These are phyloP conservation scores for Coemansia sp. DNA, from an alignment of 192 early-diverging fungal species.

Conservation along the genomic window DNA sequence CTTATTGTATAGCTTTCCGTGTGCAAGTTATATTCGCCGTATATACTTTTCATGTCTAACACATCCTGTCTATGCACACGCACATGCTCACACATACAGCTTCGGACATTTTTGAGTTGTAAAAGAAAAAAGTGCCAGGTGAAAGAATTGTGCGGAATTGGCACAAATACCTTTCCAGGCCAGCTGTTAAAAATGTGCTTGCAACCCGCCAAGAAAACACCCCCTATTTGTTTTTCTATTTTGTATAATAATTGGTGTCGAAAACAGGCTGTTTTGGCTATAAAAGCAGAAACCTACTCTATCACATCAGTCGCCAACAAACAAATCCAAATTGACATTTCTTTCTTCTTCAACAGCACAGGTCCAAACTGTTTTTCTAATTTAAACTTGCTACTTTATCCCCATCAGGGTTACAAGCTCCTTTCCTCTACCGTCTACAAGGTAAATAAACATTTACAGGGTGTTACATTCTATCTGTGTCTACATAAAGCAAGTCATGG, in stretches of 20 bases:
- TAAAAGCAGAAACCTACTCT: not conserved
- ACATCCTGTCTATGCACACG: not conserved
- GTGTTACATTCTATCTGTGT: not conserved
- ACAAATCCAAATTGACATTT: not conserved
- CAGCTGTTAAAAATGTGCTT: not conserved
- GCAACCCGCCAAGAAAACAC: not conserved
- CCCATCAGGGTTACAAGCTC: too few species aligned
- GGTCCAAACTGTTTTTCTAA: too few species aligned
- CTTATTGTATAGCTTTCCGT: not conserved
- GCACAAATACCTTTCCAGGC: not conserved
- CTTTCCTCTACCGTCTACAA: too few species aligned
- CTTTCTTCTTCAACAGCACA: not conserved
- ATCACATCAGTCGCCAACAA: not conserved
- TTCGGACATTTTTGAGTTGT: not conserved
- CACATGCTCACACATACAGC: not conserved
- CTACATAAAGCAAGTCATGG: not conserved
- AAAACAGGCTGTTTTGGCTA: not conserved
- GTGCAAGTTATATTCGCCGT: not conserved
- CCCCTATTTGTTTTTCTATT: not conserved
- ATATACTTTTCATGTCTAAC: not conserved
- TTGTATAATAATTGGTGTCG: conserved; percentile 2
- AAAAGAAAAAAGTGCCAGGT: not conserved
- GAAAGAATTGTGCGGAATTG: not conserved
- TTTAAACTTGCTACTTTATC: too few species aligned
- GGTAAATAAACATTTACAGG: too few species aligned